phyloP scores from a whole-genome alignment of 768 basidiomycete genomes.

The Lactifluus echinatus region DNA sequence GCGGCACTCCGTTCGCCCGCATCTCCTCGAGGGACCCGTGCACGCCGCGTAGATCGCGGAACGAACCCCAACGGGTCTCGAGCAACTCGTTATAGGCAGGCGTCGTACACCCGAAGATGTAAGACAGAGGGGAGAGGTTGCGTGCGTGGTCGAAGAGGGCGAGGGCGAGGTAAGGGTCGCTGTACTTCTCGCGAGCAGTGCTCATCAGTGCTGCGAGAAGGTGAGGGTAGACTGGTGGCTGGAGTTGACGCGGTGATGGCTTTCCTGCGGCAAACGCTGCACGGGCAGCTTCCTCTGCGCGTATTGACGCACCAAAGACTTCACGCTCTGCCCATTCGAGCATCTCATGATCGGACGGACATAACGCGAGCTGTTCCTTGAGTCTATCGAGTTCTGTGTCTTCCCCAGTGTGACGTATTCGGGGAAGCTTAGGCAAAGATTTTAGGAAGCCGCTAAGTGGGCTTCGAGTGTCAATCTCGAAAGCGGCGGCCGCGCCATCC shows the following conservation, averaged over 20 bases:
- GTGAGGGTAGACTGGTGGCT: slow-evolving; percentile 62
- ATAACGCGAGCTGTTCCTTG: slow-evolving; percentile 66
- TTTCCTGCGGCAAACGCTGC: slow-evolving; percentile 28
- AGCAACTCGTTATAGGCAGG: slow-evolving; percentile 84
- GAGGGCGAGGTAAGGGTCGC: slow-evolving; percentile 73
- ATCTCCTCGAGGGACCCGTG: slow-evolving; percentile 72
- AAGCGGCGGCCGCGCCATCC: not conserved
- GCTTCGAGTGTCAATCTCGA: slow-evolving; percentile 13
- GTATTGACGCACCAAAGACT: slow-evolving; percentile 54
- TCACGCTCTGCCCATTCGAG: slow-evolving; percentile 64
- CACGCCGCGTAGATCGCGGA: slow-evolving; percentile 75
- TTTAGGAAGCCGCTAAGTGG: slow-evolving; percentile 38
- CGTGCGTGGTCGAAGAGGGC: slow-evolving; percentile 76
- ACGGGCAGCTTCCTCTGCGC: slow-evolving; percentile 41
- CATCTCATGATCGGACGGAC: slow-evolving; percentile 58
- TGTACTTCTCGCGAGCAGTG: slow-evolving; percentile 68
- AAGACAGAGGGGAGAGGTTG: slow-evolving; percentile 65
- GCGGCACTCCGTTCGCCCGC: slow-evolving; percentile 64
- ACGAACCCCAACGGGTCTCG: slow-evolving; percentile 73
- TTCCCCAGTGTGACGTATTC: not conserved
- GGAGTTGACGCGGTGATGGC: slow-evolving; percentile 27
- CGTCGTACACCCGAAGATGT: slow-evolving; percentile 85
- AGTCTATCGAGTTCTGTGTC: slow-evolving; percentile 51
- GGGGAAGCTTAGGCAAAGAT: slow-evolving; percentile 42
- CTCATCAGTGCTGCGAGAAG: slow-evolving; percentile 72